These are phyloP conservation scores for Trichoderma breve DNA, from an alignment of 2,329 filamentous ascomycete species.

Conservation along the genomic window DNA sequence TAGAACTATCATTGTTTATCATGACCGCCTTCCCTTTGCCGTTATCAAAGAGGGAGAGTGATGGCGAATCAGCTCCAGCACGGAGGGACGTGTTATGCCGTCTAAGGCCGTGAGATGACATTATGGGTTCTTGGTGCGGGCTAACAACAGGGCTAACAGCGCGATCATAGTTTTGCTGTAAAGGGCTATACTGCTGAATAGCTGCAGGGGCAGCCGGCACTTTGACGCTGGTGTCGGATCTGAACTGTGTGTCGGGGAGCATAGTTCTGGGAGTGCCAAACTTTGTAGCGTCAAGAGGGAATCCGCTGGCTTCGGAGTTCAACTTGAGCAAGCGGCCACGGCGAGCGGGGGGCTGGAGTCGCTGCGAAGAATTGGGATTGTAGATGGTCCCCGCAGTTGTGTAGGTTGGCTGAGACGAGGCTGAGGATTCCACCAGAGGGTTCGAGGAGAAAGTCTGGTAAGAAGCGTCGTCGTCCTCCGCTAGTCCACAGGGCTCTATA, in stretches of 20 bases:
- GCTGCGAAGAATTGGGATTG: slow-evolving; percentile 45
- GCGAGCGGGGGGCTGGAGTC: slow-evolving; percentile 51
- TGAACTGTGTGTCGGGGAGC: slow-evolving; percentile 31
- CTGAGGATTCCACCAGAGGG: slow-evolving; percentile 24
- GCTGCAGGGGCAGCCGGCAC: neutral
- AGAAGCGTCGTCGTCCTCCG: slow-evolving; percentile 34
- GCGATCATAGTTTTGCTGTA: slow-evolving; percentile 55
- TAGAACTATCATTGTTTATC: neutral
- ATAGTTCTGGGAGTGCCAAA: slow-evolving; percentile 38
- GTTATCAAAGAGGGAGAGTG: neutral
- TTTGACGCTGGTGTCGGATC: neutral
- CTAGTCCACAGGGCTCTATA: slow-evolving; percentile 25
- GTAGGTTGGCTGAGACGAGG: slow-evolving; percentile 42
- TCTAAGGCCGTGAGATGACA: slow-evolving; percentile 30
- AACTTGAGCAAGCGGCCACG: slow-evolving; percentile 49
- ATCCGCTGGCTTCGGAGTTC: slow-evolving; percentile 27
- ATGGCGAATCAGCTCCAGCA: slow-evolving; percentile 10
- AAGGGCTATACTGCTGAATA: slow-evolving; percentile 45
- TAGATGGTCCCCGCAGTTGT: slow-evolving; percentile 58
- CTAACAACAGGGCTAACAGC: slow-evolving; percentile 43
- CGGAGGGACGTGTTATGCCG: slow-evolving; percentile 26
- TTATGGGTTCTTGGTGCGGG: slow-evolving; percentile 28
- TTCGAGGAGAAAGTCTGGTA: slow-evolving; percentile 26
- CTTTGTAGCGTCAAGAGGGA: slow-evolving; percentile 27
- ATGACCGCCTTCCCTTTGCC: neutral